A percentile compares a stretch with the other conserved stretches of the same genome.
phyloP scores from a whole-genome alignment of 2,329 filamentous ascomycete genomes.

The Dothideomycetes sp. region DNA sequence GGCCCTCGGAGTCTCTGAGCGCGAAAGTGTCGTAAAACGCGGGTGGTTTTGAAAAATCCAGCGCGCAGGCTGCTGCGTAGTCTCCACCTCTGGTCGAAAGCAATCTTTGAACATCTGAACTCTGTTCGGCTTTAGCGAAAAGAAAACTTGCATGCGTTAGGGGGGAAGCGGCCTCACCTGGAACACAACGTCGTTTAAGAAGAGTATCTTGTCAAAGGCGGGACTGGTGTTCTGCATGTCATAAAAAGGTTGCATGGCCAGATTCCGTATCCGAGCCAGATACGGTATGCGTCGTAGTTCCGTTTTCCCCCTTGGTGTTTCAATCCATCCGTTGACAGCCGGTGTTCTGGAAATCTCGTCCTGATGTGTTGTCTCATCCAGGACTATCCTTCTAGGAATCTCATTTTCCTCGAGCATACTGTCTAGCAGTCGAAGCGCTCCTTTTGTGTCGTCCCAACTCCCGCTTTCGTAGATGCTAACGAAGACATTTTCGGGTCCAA shows the following conservation, averaged over 20 bases:
- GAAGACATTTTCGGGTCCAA: conserved; percentile 58
- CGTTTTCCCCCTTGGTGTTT: conserved; percentile 42
- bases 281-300: conserved; percentile 61
- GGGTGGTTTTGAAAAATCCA: conserved; percentile 49
- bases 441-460: conserved; percentile 60
- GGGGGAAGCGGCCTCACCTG: conserved; percentile 33
- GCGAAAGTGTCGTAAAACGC: conserved; percentile 56
- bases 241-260: conserved; percentile 50
- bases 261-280: conserved; percentile 55
- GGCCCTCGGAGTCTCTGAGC: conserved; percentile 45
- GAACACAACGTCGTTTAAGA: conserved; percentile 57
- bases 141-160: neutral
- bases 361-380: conserved; percentile 50
- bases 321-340: conserved; percentile 53
- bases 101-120: conserved; percentile 47
- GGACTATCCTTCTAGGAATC: conserved; percentile 46
- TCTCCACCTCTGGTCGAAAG: conserved; percentile 49
- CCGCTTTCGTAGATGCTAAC: conserved; percentile 61
- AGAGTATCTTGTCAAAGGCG: conserved; percentile 52
- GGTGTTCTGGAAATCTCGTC: conserved; percentile 39
- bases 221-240: conserved; percentile 41
- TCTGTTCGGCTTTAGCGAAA: too few species aligned
- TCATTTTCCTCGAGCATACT: conserved; percentile 41
- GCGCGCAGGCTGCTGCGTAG: conserved; percentile 53
- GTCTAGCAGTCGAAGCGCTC: conserved; percentile 49